phyloP scores from a whole-genome alignment of 768 basidiomycete species.

The Trametes sanguinea region DNA sequence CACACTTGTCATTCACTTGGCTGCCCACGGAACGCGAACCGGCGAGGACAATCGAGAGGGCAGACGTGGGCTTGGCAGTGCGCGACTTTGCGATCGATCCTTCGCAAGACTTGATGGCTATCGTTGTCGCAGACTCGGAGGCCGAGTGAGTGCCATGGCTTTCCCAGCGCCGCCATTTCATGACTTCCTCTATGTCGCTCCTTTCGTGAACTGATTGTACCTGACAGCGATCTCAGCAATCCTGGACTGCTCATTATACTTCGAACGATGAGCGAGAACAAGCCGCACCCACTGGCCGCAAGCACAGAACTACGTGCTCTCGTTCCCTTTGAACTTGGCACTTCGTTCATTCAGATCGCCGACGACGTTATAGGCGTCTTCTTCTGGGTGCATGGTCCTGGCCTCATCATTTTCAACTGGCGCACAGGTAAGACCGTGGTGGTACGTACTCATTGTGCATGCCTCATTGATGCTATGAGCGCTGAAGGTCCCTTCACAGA shows the following conservation, averaged over 20 bases:
- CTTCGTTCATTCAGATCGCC: constrained; percentile 50
- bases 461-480: too few relatives aligned
- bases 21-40: constrained; percentile 25
- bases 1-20: constrained; percentile 31
- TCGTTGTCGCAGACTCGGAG: constrained; percentile 35
- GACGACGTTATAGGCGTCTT: constrained; percentile 56
- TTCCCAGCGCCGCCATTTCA: background rate
- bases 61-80: constrained; percentile 43
- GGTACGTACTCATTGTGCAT: constrained; percentile 34
- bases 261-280: constrained; percentile 42
- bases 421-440: constrained; percentile 42
- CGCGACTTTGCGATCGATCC: constrained; percentile 70
- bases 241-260: constrained; percentile 42
- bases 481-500: background rate
- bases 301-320: constrained; percentile 30
- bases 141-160: constrained; percentile 14
- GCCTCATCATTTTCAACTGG: constrained; percentile 57
- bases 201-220: background rate
- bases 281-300: constrained; percentile 45
- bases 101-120: constrained; percentile 57
- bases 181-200: background rate
- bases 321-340: constrained; percentile 29
- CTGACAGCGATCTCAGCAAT: background rate
- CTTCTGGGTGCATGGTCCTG: constrained; percentile 38
- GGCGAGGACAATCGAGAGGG: constrained; percentile 27